A percentile compares a stretch with the other conserved stretches of the same genome.
Conservation (phyloP, 2,329 filamentous ascomycete species). For the Fusarium heterosporum region DNA sequence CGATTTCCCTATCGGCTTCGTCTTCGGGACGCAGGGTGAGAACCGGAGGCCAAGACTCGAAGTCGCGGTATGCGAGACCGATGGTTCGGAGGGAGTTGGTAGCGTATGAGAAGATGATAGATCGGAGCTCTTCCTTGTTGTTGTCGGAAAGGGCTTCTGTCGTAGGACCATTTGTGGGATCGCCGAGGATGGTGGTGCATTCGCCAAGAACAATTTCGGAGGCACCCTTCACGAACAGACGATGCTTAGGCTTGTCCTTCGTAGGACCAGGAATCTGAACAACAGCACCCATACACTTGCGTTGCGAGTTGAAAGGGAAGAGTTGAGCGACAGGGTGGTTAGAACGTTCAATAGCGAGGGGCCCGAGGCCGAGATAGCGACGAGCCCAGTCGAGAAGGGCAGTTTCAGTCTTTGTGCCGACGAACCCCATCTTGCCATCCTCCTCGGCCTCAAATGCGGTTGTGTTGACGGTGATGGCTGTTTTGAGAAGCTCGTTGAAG, state of each 20-base stretch:
- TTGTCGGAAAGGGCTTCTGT: slow-evolving; percentile 45
- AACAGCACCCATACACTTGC: slow-evolving; percentile 68
- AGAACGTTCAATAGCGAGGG: slow-evolving; percentile 58
- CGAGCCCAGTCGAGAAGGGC: slow-evolving; percentile 63
- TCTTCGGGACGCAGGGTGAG: slow-evolving; percentile 67
- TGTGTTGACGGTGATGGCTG: slow-evolving; percentile 64
- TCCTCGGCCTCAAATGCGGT: slow-evolving; percentile 66
- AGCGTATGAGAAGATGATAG: slow-evolving; percentile 69
- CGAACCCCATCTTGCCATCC: slow-evolving; percentile 56
- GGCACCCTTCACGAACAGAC: slow-evolving; percentile 67
- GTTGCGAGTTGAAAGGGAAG: slow-evolving; percentile 65
- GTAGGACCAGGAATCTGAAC: slow-evolving; percentile 56
- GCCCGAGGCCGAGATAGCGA: slow-evolving; percentile 61
- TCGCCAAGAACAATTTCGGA: slow-evolving; percentile 65
- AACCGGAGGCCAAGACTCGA: slow-evolving; percentile 76
- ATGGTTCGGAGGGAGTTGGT: slow-evolving; percentile 77
- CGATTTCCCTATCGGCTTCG: slow-evolving; percentile 61
- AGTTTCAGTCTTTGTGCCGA: slow-evolving; percentile 68
- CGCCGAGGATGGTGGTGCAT: slow-evolving; percentile 62
- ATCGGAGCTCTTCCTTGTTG: slow-evolving; percentile 64
- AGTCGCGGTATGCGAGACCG: slow-evolving; percentile 78
- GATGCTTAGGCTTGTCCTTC: slow-evolving; percentile 51
- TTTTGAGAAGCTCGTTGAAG: slow-evolving; percentile 34
- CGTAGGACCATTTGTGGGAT: slow-evolving; percentile 58
- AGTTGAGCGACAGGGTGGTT: slow-evolving; percentile 61